Evolutionary conservation across 345 rosid species (phyloP).

Genomic region (Diplotaxis tenuifolia): DNA sequence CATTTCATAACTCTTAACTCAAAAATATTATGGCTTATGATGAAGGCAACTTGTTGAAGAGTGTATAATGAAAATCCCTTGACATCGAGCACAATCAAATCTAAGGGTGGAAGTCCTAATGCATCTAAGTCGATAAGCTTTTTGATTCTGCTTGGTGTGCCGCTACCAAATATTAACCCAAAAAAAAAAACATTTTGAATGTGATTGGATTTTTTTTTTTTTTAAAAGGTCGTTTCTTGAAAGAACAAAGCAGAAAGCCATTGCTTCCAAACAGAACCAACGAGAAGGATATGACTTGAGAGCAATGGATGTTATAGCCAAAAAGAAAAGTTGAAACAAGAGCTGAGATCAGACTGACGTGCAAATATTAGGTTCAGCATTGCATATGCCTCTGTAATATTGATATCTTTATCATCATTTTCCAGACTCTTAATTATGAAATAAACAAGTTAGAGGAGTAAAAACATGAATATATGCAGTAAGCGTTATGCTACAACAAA

Average conservation of each 20-base stretch:
- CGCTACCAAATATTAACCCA: slow-evolving; percentile 79
- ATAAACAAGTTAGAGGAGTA: background rate
- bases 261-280: slow-evolving; percentile 5
- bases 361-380: slow-evolving; percentile 58
- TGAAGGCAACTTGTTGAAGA: background rate
- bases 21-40: background rate
- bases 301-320: background rate
- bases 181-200: no score
- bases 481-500: background rate
- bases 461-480: background rate
- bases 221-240: no score
- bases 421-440: slow-evolving; percentile 27
- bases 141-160: slow-evolving; percentile 87
- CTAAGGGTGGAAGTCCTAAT: slow-evolving; percentile 68
- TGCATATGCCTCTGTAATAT: slow-evolving; percentile 40
- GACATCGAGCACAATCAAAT: slow-evolving; percentile 60
- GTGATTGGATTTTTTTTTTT: no score
- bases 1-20: background rate
- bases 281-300: background rate
- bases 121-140: slow-evolving; percentile 76
- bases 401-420: slow-evolving; percentile 44
- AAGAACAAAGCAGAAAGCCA: no score
- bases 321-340: background rate
- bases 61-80: slow-evolving; percentile 72
- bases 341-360: slow-evolving; percentile 61